phyloP scores from a whole-genome alignment of 345 rosid genomes.

The Eucalyptus tenuipes region DNA sequence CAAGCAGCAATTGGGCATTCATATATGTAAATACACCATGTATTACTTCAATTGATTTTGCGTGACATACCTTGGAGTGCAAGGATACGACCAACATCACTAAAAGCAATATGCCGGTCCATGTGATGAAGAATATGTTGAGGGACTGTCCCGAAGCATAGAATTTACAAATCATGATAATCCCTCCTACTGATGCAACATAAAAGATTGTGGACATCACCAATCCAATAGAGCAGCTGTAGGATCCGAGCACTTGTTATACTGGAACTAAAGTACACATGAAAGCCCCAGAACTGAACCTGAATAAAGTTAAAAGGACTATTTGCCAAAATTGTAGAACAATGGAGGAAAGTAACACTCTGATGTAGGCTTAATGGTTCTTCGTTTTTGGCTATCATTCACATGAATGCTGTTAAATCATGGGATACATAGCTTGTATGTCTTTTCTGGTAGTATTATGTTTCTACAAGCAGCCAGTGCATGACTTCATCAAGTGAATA shows the following conservation, averaged over 20 bases:
- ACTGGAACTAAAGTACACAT: neutral
- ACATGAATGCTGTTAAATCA: neutral
- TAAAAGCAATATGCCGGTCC: slow-evolving; percentile 55
- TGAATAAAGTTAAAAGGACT: neutral
- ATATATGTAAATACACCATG: neutral
- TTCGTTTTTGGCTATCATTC: neutral
- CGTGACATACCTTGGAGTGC: slow-evolving; percentile 49
- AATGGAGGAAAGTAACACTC: neutral
- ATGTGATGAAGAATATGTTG: slow-evolving; percentile 76
- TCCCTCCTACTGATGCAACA: slow-evolving; percentile 45
- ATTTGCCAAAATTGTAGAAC: neutral
- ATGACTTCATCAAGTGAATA: neutral
- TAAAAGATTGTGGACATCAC: slow-evolving; percentile 47
- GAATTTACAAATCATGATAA: slow-evolving; percentile 34
- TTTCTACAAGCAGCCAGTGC: neutral
- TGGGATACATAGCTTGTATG: neutral
- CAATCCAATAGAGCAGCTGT: slow-evolving; percentile 65
- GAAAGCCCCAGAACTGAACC: neutral
- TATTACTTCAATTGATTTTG: neutral
- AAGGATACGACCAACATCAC: slow-evolving; percentile 65
- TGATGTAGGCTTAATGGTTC: neutral
- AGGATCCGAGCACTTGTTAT: neutral
- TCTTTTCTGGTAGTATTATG: neutral
- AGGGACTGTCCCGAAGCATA: slow-evolving; percentile 36
- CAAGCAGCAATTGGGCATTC: neutral